Conservation (phyloP, 345 rosid species). For the Euphorbia pulcherrima region DNA sequence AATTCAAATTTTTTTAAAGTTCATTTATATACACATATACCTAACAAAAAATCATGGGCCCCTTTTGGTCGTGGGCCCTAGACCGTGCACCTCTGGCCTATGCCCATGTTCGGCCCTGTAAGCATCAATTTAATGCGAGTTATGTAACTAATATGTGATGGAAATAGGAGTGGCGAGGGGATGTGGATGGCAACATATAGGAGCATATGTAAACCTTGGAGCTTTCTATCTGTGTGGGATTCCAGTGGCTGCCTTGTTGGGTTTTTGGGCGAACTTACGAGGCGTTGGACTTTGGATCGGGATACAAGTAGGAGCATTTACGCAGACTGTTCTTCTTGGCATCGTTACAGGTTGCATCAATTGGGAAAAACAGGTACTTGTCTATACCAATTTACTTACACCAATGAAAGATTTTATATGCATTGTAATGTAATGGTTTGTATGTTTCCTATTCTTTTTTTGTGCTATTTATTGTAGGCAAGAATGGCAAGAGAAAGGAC, state of each 20-base stretch:
- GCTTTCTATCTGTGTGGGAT: slow-evolving; percentile 24
- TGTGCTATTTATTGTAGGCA: slow-evolving; percentile 6
- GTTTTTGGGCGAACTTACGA: slow-evolving; percentile 18
- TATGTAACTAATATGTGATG: not conserved
- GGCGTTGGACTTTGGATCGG: slow-evolving; percentile 27
- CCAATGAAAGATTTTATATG: not conserved
- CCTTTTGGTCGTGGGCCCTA: no score
- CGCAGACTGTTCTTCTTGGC: slow-evolving; percentile 10
- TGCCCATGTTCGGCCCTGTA: no score
- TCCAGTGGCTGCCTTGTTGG: slow-evolving; percentile 22
- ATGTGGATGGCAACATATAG: slow-evolving; percentile 25
- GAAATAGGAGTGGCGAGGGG: slow-evolving; percentile 21
- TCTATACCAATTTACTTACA: not conserved
- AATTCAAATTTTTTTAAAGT: no score
- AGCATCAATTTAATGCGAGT: no score
- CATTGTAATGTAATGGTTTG: not conserved
- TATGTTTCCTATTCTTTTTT: no score
- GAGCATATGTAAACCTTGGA: slow-evolving; percentile 21
- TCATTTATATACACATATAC: no score
- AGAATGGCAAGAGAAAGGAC: slow-evolving; percentile 18
- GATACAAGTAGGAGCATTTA: slow-evolving; percentile 17
- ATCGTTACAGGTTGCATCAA: slow-evolving; percentile 12
- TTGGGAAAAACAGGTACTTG: slow-evolving; percentile 23
- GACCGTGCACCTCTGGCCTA: no score
- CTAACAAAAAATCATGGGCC: no score